Evolutionary conservation across 805 yeast genomes (phyloP).

Genomic region (Schwanniomyces occidentalis): DNA sequence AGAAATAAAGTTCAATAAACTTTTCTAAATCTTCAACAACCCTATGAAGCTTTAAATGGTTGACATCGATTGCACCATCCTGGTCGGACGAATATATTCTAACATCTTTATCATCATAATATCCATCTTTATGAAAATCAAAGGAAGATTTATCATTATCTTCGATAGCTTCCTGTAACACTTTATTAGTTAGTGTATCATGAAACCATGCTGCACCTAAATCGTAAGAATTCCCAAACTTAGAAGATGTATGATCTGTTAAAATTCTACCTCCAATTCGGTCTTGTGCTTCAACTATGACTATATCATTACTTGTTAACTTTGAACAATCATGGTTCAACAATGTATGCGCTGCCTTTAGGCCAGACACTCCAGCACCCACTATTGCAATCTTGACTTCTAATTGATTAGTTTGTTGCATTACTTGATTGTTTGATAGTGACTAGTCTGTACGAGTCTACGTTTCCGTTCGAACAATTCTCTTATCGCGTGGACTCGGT

Average conservation of each 20-base stretch:
- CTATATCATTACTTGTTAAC: constrained; percentile 41
- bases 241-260: constrained; percentile 43
- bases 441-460: too few species aligned
- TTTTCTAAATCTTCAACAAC: constrained; percentile 58
- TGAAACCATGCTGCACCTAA: constrained; percentile 95
- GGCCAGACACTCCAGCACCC: constrained; percentile 82
- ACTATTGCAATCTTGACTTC: constrained; percentile 55
- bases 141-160: constrained; percentile 13
- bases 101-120: constrained; percentile 49
- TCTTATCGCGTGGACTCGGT: too few species aligned
- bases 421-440: too few species aligned
- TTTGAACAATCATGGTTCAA: constrained; percentile 14
- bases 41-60: constrained; percentile 24
- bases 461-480: too few species aligned
- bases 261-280: constrained; percentile 68
- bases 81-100: constrained; percentile 24
- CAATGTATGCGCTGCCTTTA: constrained; percentile 59
- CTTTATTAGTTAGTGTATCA: constrained; percentile 67
- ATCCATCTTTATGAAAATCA: constrained; percentile 29
- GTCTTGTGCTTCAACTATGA: constrained; percentile 65
- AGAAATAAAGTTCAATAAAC: constrained; percentile 57
- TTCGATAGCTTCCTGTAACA: constrained; percentile 40
- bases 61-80: constrained; percentile 34
- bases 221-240: constrained; percentile 50
- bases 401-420: too few species aligned